These are phyloP conservation scores for Colletotrichum kahawae DNA, from an alignment of 2,329 filamentous ascomycete species.

Conservation along the genomic window DNA sequence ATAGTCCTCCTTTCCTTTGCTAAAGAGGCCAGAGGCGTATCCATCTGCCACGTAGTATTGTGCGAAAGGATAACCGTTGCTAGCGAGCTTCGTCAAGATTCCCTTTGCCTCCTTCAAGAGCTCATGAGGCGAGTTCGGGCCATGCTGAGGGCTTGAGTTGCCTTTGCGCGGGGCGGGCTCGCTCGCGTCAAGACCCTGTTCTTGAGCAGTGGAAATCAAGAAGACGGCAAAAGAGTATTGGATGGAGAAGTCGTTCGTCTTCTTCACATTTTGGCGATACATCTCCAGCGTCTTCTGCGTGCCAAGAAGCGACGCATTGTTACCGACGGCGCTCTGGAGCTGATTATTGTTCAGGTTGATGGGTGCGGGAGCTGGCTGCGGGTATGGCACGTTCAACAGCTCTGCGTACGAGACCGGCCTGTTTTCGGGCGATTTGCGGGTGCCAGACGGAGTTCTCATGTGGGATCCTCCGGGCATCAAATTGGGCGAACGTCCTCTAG, in stretches of 20 bases:
- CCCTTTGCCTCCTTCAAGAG: constrained; percentile 86
- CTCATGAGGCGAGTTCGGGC: constrained; percentile 60
- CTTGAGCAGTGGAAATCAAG: constrained; percentile 86
- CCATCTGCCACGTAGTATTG: constrained; percentile 98
- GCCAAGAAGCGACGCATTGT: constrained; percentile 88
- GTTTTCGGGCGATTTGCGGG: constrained; percentile 60
- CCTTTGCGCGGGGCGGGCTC: constrained; percentile 50
- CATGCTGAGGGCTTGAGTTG: constrained; percentile 51
- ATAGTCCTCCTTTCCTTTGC: constrained; percentile 91
- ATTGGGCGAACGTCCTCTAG: constrained; percentile 66
- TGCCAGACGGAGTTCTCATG: constrained; percentile 51
- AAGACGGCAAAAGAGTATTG: constrained; percentile 98
- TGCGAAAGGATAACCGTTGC: constrained; percentile 91
- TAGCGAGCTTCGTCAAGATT: constrained; percentile 85
- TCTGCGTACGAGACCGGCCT: constrained; percentile 62
- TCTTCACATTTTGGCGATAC: constrained; percentile 97
- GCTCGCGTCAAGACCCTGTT: constrained; percentile 66
- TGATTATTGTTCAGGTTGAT: constrained; percentile 80
- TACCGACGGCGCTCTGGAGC: constrained; percentile 79
- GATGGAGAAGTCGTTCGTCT: constrained; percentile 87
- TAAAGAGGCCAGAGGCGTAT: constrained; percentile 92
- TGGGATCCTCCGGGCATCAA: constrained; percentile 46
- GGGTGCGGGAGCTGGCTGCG: constrained; percentile 74
- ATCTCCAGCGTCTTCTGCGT: constrained; percentile 95
- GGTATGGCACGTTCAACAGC: constrained; percentile 74